Evolutionary conservation across 306 rosid species (phyloP).

Genomic region (Cicer judaicum): DNA sequence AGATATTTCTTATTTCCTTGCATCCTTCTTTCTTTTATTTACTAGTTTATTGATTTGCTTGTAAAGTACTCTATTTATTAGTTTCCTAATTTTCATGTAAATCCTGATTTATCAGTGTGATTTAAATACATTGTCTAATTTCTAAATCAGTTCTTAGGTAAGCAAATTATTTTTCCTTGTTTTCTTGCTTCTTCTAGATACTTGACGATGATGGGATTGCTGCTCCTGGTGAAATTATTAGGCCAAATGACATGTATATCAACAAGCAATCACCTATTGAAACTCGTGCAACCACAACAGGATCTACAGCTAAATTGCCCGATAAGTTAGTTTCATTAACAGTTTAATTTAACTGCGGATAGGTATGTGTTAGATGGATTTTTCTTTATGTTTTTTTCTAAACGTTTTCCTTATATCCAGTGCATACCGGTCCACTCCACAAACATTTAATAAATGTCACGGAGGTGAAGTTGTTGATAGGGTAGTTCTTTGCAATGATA

Average conservation of each 20-base stretch:
- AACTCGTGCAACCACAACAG: constrained; percentile 46
- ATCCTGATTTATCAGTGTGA: neutral
- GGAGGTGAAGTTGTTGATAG: constrained; percentile 92
- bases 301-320: constrained; percentile 55
- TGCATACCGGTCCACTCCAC: constrained; percentile 53
- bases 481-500: constrained; percentile 83
- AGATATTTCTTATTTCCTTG: neutral
- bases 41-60: neutral
- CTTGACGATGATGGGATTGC: constrained; percentile 96
- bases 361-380: constrained; percentile 1
- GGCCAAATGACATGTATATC: constrained; percentile 65
- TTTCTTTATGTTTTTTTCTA: constrained; percentile 41
- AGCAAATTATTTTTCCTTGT: constrained; percentile 7
- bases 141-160: neutral
- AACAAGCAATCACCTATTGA: constrained; percentile 71
- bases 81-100: constrained; percentile 2
- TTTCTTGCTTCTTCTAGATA: constrained; percentile 54
- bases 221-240: constrained; percentile 87
- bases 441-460: constrained; percentile 66
- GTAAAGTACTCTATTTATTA: neutral
- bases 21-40: constrained; percentile 19
- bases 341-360: constrained; percentile 1
- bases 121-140: constrained; percentile 2
- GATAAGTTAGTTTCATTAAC: constrained; percentile 56
- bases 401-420: constrained; percentile 50